Conservation (phyloP, 2,329 filamentous ascomycete genomes). For the Exophiala calicioides region DNA sequence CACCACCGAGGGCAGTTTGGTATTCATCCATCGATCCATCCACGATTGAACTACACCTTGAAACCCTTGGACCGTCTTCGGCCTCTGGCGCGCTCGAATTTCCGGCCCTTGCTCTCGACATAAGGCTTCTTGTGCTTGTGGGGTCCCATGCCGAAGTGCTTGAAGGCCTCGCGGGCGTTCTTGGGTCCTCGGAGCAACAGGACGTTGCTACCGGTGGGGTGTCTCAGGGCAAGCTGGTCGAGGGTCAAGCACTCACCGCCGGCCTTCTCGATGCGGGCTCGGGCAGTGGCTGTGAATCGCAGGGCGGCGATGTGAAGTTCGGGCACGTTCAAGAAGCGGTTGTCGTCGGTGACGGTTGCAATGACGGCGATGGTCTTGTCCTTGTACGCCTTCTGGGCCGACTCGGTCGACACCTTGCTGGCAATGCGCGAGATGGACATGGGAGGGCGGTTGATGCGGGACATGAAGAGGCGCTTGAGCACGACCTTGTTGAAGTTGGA, state of each 20-base stretch:
- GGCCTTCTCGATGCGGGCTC: slow-evolving; percentile 87
- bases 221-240: slow-evolving; percentile 93
- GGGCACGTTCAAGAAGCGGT: slow-evolving; percentile 84
- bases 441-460: slow-evolving; percentile 95
- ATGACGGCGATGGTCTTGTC: slow-evolving; percentile 88
- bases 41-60: slow-evolving; percentile 98
- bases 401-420: slow-evolving; percentile 53
- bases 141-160: slow-evolving; percentile 98
- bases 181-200: slow-evolving; percentile 96
- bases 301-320: slow-evolving; percentile 94
- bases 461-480: slow-evolving; percentile 96
- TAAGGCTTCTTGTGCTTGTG: slow-evolving; percentile 99
- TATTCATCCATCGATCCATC: neutral
- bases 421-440: slow-evolving; percentile 91
- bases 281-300: slow-evolving; percentile 93
- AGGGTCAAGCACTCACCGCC: slow-evolving; percentile 95
- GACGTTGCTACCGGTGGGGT: slow-evolving; percentile 95
- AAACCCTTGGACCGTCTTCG: slow-evolving; percentile 98
- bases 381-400: slow-evolving; percentile 58
- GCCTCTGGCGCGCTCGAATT: slow-evolving; percentile 99
- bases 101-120: slow-evolving; percentile 97
- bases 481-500: slow-evolving; percentile 98
- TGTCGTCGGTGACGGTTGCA: slow-evolving; percentile 96
- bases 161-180: slow-evolving; percentile 96
- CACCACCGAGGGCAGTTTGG: slow-evolving; percentile 14